Percentiles rank a stretch among this genome's conserved stretches.
Conservation (phyloP, 306 rosid species). For the Lathyrus sativus region DNA sequence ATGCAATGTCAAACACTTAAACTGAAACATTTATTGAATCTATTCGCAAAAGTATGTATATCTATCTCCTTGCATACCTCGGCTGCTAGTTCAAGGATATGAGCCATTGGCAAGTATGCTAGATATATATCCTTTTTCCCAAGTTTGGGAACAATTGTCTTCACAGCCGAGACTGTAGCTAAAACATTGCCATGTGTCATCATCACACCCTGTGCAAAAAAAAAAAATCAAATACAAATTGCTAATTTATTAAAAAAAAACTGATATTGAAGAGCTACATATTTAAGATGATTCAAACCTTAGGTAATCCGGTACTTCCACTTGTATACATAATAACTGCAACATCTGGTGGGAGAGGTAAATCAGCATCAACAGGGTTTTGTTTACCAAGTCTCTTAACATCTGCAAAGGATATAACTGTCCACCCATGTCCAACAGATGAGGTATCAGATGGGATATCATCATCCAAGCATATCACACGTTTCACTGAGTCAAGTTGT, state of each 20-base stretch:
- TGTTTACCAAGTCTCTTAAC: conserved; percentile 71
- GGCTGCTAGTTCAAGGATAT: conserved; percentile 94
- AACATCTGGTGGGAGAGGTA: conserved; percentile 80
- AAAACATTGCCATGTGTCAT: conserved; percentile 95
- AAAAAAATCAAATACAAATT: background rate
- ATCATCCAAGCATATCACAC: conserved; percentile 78
- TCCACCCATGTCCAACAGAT: conserved; percentile 62
- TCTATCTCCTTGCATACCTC: conserved; percentile 63
- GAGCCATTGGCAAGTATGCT: conserved; percentile 95
- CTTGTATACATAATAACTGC: conserved; percentile 99
- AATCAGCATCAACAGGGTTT: conserved; percentile 63
- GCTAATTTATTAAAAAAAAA: background rate
- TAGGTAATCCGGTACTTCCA: conserved; percentile 97
- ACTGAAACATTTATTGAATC: conserved; percentile 33
- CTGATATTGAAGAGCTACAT: conserved; percentile 15
- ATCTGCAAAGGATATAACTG: conserved; percentile 54
- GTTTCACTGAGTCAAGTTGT: conserved; percentile 76
- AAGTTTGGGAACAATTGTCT: conserved; percentile 84
- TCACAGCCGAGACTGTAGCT: conserved; percentile 82
- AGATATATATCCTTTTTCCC: conserved; percentile 76
- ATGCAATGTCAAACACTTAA: conserved; percentile 18
- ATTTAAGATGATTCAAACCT: conserved; percentile 59
- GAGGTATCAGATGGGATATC: conserved; percentile 60
- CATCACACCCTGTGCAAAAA: conserved; percentile 84
- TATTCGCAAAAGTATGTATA: conserved; percentile 34